These are phyloP conservation scores for Leccinum subrobustum DNA, from an alignment of 1,284 basidiomycete genomes.

Conservation along the genomic window DNA sequence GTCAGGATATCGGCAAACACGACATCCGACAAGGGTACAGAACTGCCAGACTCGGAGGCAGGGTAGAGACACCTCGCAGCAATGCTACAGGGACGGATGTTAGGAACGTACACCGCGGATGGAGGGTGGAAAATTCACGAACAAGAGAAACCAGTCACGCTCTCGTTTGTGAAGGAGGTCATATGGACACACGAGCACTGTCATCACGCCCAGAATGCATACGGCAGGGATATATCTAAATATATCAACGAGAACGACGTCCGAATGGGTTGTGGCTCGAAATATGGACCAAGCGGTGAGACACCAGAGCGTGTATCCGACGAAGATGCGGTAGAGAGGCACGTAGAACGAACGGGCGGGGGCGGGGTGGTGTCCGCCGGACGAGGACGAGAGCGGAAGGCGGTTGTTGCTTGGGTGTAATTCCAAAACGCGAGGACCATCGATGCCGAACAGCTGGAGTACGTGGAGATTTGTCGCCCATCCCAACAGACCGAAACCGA, in stretches of 20 bases:
- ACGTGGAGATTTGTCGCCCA: conserved; percentile 91
- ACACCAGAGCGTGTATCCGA: conserved; percentile 58
- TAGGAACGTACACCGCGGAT: conserved; percentile 4
- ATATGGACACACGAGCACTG: conserved; percentile 64
- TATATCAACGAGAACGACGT: conserved; percentile 60
- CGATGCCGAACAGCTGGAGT: conserved; percentile 71
- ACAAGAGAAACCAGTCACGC: conserved; percentile 76
- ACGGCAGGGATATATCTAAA: conserved; percentile 77
- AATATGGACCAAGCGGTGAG: conserved; percentile 68
- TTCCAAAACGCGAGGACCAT: conserved; percentile 69
- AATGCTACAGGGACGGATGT: conserved; percentile 9
- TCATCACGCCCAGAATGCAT: conserved; percentile 57
- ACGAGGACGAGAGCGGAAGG: conserved; percentile 27
- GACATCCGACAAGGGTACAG: conserved; percentile 88
- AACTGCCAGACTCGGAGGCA: conserved; percentile 43
- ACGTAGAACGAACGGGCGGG: conserved; percentile 41
- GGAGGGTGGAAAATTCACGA: conserved; percentile 32
- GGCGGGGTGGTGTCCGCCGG: conserved; percentile 33
- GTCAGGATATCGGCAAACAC: conserved; percentile 96
- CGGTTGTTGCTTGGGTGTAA: conserved; percentile 40
- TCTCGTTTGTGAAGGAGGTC: conserved; percentile 66
- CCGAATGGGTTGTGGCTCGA: conserved; percentile 55
- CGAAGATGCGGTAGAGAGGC: conserved; percentile 69
- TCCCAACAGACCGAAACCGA: conserved; percentile 68
- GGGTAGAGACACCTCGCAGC: conserved; percentile 67